Evolutionary conservation across 306 rosid genomes (phyloP).

Genomic region (Pterocarpus macrocarpus): DNA sequence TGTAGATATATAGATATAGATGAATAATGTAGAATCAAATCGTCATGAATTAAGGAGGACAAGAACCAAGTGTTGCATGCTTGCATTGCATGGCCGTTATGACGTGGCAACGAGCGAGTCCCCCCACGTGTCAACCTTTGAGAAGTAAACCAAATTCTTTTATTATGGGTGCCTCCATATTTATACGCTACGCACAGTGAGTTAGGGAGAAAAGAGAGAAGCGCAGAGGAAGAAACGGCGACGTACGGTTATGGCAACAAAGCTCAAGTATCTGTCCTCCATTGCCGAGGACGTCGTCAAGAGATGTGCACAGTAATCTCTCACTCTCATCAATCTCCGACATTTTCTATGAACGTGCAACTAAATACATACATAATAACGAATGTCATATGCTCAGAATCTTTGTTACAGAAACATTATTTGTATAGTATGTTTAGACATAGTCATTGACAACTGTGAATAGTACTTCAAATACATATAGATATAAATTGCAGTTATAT

Average conservation of each 20-base stretch:
- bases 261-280: slow-evolving; percentile 63
- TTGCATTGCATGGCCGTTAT: slow-evolving; percentile 40
- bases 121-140: slow-evolving; percentile 47
- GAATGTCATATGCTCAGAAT: no score
- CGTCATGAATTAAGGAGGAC: no score
- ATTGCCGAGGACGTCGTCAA: slow-evolving; percentile 50
- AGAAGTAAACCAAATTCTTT: not conserved
- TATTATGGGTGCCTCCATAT: slow-evolving; percentile 24
- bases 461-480: no score
- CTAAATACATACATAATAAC: not conserved
- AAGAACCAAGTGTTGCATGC: slow-evolving; percentile 50
- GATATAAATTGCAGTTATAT: no score
- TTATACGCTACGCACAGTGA: not conserved
- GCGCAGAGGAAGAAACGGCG: slow-evolving; percentile 25
- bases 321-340: not conserved
- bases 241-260: slow-evolving; percentile 51
- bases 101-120: slow-evolving; percentile 44
- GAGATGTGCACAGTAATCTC: slow-evolving; percentile 55
- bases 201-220: slow-evolving; percentile 12
- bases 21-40: no score
- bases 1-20: no score
- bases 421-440: no score
- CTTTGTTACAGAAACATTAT: no score
- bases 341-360: not conserved
- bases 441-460: no score